phyloP scores from a whole-genome alignment of 371 early-diverging fungal species.

The Mucor saturninus region DNA sequence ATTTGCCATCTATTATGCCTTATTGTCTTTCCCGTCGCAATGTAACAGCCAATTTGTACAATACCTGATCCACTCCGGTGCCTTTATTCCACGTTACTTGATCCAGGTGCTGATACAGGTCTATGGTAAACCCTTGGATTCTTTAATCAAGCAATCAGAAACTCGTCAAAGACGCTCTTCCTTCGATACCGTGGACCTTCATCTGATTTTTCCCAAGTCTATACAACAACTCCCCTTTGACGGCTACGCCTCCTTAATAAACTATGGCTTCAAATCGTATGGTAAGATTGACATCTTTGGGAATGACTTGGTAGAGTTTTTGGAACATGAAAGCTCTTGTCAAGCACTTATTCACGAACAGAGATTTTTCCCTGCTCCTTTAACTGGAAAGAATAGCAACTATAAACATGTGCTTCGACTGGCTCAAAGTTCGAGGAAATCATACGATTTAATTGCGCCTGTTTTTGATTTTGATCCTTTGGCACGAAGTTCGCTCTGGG shows the following conservation, averaged over 20 bases:
- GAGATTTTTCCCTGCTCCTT: slow-evolving; percentile 16
- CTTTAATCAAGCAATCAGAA: background rate
- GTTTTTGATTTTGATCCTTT: slow-evolving; percentile 35
- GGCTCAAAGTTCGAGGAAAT: slow-evolving; percentile 2
- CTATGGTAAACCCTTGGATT: slow-evolving; percentile 23
- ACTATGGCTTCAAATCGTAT: slow-evolving; percentile 7
- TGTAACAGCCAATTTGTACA: slow-evolving; percentile 28
- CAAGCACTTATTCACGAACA: background rate
- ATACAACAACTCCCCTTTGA: slow-evolving; percentile 31
- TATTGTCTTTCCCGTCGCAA: slow-evolving; percentile 25
- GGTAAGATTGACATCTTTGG: background rate
- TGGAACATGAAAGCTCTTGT: slow-evolving; percentile 1
- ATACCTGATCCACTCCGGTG: slow-evolving; percentile 27
- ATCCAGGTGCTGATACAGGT: slow-evolving; percentile 24
- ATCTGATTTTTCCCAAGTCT: slow-evolving; percentile 13
- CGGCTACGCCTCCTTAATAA: slow-evolving; percentile 30
- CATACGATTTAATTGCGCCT: slow-evolving; percentile 13
- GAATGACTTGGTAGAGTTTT: slow-evolving; percentile 7
- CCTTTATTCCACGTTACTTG: slow-evolving; percentile 28
- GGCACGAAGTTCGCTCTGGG: slow-evolving; percentile 32
- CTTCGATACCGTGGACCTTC: background rate
- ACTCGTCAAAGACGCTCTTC: slow-evolving; percentile 12
- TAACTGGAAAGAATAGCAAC: background rate
- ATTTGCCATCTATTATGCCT: slow-evolving; percentile 36
- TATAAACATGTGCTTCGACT: slow-evolving; percentile 17